These are phyloP conservation scores for Fabrea salina DNA, from an alignment of 169 alveolate genomes.

Conservation along the genomic window DNA sequence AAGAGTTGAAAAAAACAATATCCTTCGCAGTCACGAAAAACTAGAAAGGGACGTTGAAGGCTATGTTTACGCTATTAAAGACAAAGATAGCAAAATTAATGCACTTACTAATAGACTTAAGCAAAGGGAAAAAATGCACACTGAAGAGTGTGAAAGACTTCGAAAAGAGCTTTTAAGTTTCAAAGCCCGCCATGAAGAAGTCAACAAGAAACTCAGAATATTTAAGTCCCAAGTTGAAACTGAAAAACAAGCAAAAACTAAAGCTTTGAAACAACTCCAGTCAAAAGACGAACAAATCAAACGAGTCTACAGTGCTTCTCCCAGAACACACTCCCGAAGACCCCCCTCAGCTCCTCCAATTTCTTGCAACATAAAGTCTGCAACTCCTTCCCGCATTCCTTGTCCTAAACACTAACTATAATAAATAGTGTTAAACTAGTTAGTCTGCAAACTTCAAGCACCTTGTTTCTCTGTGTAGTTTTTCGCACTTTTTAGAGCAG, in stretches of 20 bases:
- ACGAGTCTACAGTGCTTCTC: not conserved
- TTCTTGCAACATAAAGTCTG: not conserved
- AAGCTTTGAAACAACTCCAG: not conserved
- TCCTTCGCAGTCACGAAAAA: constrained; percentile 17
- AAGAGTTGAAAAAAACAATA: constrained; percentile 24
- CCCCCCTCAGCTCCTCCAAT: not conserved
- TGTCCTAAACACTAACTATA: not conserved
- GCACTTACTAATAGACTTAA: not conserved
- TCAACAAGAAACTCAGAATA: not conserved
- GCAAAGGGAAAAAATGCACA: not conserved
- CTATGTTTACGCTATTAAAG: constrained; percentile 1
- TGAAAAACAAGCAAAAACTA: not conserved
- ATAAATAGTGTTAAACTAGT: not conserved
- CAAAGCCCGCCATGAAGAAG: not conserved
- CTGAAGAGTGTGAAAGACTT: not conserved
- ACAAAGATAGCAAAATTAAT: constrained; percentile 24
- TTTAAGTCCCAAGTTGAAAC: not conserved
- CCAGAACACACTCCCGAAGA: not conserved
- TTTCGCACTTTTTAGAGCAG: constrained; percentile 67
- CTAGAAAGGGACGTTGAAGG: constrained; percentile 13
- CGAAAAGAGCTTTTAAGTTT: not conserved
- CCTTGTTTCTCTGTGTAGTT: constrained; percentile 65
- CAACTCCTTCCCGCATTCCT: not conserved
- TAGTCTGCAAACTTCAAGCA: constrained; percentile 74
- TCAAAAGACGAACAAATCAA: not conserved